phyloP scores from a whole-genome alignment of 192 early-diverging fungal genomes.

The Backusella psychrophila region DNA sequence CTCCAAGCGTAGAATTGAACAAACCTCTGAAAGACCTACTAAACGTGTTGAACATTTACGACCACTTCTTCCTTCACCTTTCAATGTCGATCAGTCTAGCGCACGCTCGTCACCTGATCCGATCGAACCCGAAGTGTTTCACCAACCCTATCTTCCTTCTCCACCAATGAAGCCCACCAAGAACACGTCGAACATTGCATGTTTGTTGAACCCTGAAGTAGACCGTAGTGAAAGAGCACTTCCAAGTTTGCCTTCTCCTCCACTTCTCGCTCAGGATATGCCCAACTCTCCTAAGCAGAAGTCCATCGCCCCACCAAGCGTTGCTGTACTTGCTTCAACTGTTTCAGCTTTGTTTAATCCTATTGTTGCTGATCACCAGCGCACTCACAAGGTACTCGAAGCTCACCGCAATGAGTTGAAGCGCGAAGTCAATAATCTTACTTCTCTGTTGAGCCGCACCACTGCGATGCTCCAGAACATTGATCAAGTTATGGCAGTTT shows the following conservation, averaged over 20 bases:
- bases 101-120: background rate
- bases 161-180: constrained; percentile 20
- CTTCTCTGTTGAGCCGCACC: constrained; percentile 47
- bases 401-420: constrained; percentile 56
- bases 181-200: constrained; percentile 16
- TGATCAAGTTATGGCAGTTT: constrained; percentile 43
- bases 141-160: constrained; percentile 21
- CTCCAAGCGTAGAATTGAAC: background rate
- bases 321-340: constrained; percentile 33
- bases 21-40: background rate
- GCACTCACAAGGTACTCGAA: constrained; percentile 44
- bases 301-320: constrained; percentile 24
- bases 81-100: background rate
- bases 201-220: constrained; percentile 27
- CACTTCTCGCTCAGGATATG: constrained; percentile 32
- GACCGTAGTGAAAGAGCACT: background rate
- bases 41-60: constrained; percentile 14
- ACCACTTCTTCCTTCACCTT: constrained; percentile 11
- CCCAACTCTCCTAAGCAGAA: constrained; percentile 9
- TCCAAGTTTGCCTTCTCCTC: constrained; percentile 29
- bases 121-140: constrained; percentile 23
- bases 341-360: constrained; percentile 7
- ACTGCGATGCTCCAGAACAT: constrained; percentile 53
- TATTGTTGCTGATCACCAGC: background rate
- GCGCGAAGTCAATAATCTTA: constrained; percentile 51